These are phyloP conservation scores for Gaeumannomyces tritici DNA, from an alignment of 2,329 filamentous ascomycete species.

Conservation along the genomic window DNA sequence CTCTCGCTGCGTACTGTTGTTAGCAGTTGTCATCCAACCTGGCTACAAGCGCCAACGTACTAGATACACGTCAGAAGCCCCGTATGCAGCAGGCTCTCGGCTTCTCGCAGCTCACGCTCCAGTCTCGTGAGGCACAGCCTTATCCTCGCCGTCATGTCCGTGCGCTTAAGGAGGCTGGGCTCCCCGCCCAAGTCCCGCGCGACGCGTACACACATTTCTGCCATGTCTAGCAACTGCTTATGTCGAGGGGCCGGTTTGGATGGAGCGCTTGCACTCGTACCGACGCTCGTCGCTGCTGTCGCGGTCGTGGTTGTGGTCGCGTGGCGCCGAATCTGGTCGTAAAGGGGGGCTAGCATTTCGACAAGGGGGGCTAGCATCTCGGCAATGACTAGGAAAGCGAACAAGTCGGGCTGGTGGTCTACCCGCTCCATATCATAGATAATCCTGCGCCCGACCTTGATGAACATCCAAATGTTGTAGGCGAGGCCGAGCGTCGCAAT, in stretches of 20 bases:
- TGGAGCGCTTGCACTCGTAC: no score
- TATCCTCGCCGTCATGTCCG: conserved; percentile 12
- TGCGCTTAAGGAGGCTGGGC: neutral
- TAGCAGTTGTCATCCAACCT: neutral
- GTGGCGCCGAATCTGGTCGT: neutral
- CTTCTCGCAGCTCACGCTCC: conserved; percentile 9
- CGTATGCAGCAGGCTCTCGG: neutral
- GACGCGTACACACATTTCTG: neutral
- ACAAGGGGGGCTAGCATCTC: neutral
- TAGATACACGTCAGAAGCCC: neutral
- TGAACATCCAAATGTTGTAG: conserved; percentile 15
- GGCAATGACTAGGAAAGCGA: neutral
- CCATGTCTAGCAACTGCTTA: neutral
- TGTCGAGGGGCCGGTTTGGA: neutral
- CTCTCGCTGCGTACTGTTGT: neutral
- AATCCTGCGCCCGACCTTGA: conserved; percentile 11
- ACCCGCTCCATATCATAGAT: conserved; percentile 8
- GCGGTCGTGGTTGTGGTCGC: no score
- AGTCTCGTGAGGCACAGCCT: conserved; percentile 10
- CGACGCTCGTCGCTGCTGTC: no score
- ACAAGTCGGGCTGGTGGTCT: conserved; percentile 8
- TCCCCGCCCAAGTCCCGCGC: neutral
- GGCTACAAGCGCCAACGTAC: neutral
- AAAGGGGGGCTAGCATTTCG: neutral
- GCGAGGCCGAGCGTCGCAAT: conserved; percentile 11